These are phyloP conservation scores for Aquilaria malaccensis DNA, from an alignment of 345 rosid species.

Conservation along the genomic window DNA sequence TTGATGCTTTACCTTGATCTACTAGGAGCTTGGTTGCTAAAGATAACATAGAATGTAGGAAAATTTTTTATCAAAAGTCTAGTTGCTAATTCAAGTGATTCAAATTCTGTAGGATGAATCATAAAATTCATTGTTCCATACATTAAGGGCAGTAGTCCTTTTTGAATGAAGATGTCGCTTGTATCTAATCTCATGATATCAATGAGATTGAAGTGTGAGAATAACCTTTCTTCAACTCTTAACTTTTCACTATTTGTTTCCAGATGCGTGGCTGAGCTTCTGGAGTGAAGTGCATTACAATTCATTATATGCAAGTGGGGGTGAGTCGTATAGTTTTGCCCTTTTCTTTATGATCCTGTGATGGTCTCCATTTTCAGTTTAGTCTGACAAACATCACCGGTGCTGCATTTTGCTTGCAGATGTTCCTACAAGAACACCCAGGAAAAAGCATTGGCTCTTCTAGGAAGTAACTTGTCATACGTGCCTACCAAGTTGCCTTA, in stretches of 20 bases:
- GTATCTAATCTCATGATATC: no score
- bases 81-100: no score
- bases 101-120: no score
- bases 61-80: no score
- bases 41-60: no score
- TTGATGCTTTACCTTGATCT: no score
- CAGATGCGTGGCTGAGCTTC: constrained; percentile 91
- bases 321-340: constrained; percentile 21
- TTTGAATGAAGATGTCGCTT: no score
- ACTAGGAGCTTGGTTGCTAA: no score
- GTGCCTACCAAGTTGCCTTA: no score
- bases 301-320: constrained; percentile 79
- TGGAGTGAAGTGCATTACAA: constrained; percentile 99
- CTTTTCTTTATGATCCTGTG: background rate
- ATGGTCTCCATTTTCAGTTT: background rate
- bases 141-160: no score
- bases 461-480: constrained; percentile 11
- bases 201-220: no score
- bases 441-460: constrained; percentile 80
- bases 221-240: background rate
- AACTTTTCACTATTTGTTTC: constrained; percentile 5
- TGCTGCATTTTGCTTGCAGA: constrained; percentile 33
- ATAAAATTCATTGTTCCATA: no score
- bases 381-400: constrained; percentile 1
- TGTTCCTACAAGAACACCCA: constrained; percentile 61